These are phyloP conservation scores for Senna tora DNA, from an alignment of 306 rosid genomes.

Conservation along the genomic window DNA sequence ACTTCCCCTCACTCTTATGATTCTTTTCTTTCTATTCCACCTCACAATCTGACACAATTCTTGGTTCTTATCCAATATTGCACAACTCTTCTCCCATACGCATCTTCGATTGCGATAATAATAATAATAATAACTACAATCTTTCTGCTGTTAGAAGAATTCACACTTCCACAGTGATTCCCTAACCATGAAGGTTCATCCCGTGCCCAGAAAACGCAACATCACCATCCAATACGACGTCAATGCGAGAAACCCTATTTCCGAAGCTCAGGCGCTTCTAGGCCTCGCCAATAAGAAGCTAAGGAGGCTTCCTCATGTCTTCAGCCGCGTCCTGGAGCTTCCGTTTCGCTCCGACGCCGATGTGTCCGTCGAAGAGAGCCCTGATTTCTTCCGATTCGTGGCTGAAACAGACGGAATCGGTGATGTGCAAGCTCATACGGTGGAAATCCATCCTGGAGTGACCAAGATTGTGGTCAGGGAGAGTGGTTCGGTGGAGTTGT, in stretches of 20 bases:
- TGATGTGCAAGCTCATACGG: constrained; percentile 57
- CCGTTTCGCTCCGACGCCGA: constrained; percentile 77
- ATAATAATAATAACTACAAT: neutral
- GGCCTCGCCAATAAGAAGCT: constrained; percentile 58
- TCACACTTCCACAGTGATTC: neutral
- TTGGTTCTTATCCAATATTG: constrained; percentile 42
- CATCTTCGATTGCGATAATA: constrained; percentile 31
- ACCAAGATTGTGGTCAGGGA: constrained; percentile 73
- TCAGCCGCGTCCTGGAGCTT: constrained; percentile 75
- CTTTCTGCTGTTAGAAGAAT: neutral
- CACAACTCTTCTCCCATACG: constrained; percentile 21
- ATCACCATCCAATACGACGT: constrained; percentile 53
- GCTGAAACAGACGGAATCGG: constrained; percentile 52
- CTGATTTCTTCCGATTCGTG: constrained; percentile 71
- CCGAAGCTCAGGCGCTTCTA: constrained; percentile 49
- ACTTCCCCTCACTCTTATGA: constrained; percentile 45
- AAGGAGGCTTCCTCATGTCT: constrained; percentile 76
- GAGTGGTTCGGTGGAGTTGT: constrained; percentile 46
- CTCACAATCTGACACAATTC: constrained; percentile 42
- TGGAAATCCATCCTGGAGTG: constrained; percentile 78
- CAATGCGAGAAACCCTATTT: constrained; percentile 40
- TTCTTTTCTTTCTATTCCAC: constrained; percentile 40
- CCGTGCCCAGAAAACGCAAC: constrained; percentile 69
- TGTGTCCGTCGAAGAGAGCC: constrained; percentile 58
- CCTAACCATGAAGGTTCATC: constrained; percentile 69